phyloP scores from a whole-genome alignment of 2,329 filamentous ascomycete genomes.

The Aspergillus jensenii region DNA sequence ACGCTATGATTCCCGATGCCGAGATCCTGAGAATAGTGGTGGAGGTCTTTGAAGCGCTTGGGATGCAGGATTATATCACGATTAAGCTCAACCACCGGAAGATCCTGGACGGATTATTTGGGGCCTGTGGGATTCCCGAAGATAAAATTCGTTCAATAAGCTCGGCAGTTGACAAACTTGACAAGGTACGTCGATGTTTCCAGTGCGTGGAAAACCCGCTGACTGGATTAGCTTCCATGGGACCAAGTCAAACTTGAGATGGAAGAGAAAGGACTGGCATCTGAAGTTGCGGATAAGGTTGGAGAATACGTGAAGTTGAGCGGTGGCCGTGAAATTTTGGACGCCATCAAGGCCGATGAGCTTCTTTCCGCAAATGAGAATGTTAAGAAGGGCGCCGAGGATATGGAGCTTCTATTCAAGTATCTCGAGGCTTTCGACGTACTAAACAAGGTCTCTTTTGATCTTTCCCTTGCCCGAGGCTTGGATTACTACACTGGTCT shows the following conservation, averaged over 20 bases:
- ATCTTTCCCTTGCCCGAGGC: conserved; percentile 84
- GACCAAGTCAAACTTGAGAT: conserved; percentile 91
- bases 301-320: conserved; percentile 79
- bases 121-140: conserved; percentile 82
- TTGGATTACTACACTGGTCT: conserved; percentile 84
- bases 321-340: conserved; percentile 72
- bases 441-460: conserved; percentile 76
- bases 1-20: conserved; percentile 88
- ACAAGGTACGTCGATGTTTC: conserved; percentile 61
- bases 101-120: conserved; percentile 88
- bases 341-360: conserved; percentile 68
- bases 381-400: conserved; percentile 71
- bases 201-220: neutral
- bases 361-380: conserved; percentile 68
- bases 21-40: conserved; percentile 82
- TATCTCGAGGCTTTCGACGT: conserved; percentile 79
- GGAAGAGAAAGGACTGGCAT: conserved; percentile 79
- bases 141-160: conserved; percentile 88
- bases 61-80: conserved; percentile 71
- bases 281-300: conserved; percentile 79
- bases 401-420: conserved; percentile 76
- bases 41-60: conserved; percentile 81
- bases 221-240: conserved; percentile 59
- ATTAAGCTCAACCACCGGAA: conserved; percentile 97
- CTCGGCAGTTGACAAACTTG: conserved; percentile 91